Conservation (phyloP, 192 early-diverging fungal species). For the Umbelopsis sp. region DNA sequence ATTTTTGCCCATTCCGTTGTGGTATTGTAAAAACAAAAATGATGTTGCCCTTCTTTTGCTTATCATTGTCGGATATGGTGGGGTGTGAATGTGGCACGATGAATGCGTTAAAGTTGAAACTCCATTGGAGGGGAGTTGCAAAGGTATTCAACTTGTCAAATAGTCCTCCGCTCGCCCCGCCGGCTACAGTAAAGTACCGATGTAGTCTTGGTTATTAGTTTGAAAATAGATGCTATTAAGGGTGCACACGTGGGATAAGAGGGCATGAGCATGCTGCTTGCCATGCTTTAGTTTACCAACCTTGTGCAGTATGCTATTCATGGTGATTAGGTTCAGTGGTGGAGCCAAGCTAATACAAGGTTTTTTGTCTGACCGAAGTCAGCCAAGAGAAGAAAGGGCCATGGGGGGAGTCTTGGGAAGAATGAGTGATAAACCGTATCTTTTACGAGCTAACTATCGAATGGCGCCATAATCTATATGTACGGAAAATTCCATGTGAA, state of each 20-base stretch:
- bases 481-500: no score
- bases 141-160: slow-evolving; percentile 4
- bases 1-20: no score
- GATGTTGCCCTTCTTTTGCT: neutral
- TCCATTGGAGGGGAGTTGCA: neutral
- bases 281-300: neutral
- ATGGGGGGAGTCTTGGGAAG: no score
- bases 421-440: no score
- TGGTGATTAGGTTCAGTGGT: neutral
- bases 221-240: neutral
- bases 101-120: neutral
- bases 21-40: neutral
- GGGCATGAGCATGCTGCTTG: no score
- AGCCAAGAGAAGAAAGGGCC: no score
- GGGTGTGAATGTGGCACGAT: slow-evolving; percentile 7
- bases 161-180: neutral
- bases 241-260: neutral
- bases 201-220: no score
- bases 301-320: neutral
- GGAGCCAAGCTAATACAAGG: neutral
- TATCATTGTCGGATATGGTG: neutral
- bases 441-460: no score
- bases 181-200: neutral
- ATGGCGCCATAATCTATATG: no score
- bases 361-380: neutral